phyloP scores from a whole-genome alignment of 768 basidiomycete species.

The Agrocybe chaxingu region DNA sequence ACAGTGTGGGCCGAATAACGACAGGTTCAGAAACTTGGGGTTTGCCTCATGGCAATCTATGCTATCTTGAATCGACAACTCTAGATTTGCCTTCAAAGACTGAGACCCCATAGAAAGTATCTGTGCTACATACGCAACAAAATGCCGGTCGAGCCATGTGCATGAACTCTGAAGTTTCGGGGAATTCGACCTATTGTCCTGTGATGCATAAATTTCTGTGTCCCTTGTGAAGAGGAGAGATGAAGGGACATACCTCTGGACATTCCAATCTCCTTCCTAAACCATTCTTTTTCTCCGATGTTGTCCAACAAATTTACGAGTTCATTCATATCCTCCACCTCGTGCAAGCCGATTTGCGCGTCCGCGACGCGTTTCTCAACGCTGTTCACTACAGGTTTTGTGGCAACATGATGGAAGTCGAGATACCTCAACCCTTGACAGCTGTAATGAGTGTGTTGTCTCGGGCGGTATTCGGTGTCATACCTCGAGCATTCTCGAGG shows the following conservation, averaged over 20 bases:
- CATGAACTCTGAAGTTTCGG: no score
- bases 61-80: no score
- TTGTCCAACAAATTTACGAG: constrained; percentile 27
- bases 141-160: no score
- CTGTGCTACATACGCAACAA: no score
- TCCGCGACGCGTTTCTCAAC: constrained; percentile 18
- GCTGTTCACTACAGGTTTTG: constrained; percentile 20
- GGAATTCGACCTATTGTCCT: no score
- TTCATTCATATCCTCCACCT: constrained; percentile 32
- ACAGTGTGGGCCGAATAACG: no score
- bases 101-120: no score
- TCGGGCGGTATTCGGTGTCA: background rate
- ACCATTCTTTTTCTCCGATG: constrained; percentile 35
- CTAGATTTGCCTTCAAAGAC: no score
- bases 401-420: constrained; percentile 41
- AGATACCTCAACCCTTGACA: constrained; percentile 35
- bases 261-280: constrained; percentile 34
- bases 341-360: constrained; percentile 29
- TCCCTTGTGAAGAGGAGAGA: no score
- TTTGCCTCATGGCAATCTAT: no score
- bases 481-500: constrained; percentile 35
- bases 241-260: constrained; percentile 16
- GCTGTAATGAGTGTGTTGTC: background rate
- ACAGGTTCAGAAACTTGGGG: no score
- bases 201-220: no score